phyloP scores from a whole-genome alignment of 495 filamentous ascomycete species.

The Patellaria atrata region DNA sequence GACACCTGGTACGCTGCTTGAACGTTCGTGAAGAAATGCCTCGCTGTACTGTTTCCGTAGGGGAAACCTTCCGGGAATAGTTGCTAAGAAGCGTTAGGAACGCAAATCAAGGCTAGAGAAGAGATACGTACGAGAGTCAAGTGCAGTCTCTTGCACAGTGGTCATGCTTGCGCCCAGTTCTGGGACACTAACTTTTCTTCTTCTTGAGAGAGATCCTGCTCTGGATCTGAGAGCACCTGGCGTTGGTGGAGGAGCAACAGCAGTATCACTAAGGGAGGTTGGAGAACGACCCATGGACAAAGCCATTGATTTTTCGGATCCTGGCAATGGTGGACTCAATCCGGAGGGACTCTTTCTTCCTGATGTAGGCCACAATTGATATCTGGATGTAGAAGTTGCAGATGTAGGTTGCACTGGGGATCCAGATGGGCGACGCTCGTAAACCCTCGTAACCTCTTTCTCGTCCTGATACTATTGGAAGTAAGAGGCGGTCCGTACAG shows the following conservation, averaged over 20 bases:
- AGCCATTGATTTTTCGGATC: slow-evolving; percentile 19
- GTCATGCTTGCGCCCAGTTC: slow-evolving; percentile 54
- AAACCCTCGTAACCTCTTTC: slow-evolving; percentile 3
- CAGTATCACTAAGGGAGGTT: slow-evolving; percentile 23
- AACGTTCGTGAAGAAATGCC: slow-evolving; percentile 38
- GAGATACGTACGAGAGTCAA: slow-evolving; percentile 57
- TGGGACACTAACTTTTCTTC: slow-evolving; percentile 48
- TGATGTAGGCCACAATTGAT: slow-evolving; percentile 18
- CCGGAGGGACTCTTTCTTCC: slow-evolving; percentile 13
- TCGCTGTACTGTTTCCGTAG: slow-evolving; percentile 27
- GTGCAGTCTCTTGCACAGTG: slow-evolving; percentile 48
- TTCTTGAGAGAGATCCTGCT: slow-evolving; percentile 26
- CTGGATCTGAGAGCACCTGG: slow-evolving; percentile 13
- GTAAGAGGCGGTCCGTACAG: too few species aligned
- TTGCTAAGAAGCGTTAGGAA: slow-evolving; percentile 38
- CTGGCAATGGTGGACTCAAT: slow-evolving; percentile 1
- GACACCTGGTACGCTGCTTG: slow-evolving; percentile 44
- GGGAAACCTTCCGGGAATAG: slow-evolving; percentile 54
- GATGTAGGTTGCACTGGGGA: slow-evolving; percentile 9
- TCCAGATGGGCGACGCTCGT: slow-evolving; percentile 14
- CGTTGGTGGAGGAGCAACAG: slow-evolving; percentile 9
- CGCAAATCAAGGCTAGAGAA: background rate
- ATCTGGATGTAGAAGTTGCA: slow-evolving; percentile 12
- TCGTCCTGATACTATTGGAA: too few species aligned
- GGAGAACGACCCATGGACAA: slow-evolving; percentile 22